A percentile compares a stretch with the other conserved stretches of the same genome.
Conservation (phyloP, 805 yeast species). For the Metschnikowia arizonensis region DNA sequence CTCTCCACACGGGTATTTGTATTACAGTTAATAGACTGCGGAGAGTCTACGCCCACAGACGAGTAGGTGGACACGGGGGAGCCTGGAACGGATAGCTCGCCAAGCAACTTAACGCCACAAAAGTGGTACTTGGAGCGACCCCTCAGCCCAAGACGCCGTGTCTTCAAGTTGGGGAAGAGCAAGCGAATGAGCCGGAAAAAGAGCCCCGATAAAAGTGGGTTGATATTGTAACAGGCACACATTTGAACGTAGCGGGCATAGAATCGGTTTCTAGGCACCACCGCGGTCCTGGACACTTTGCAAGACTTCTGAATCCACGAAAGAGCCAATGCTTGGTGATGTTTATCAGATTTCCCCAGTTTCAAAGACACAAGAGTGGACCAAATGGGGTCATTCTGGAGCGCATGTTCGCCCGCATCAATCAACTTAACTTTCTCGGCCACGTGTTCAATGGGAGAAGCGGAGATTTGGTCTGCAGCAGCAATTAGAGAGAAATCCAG, state of each 20-base stretch:
- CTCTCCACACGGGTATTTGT: constrained; percentile 12
- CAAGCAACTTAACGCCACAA: constrained; percentile 57
- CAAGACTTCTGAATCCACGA: constrained; percentile 73
- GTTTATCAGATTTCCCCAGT: constrained; percentile 43
- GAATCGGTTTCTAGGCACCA: constrained; percentile 40
- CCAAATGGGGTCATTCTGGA: constrained; percentile 9
- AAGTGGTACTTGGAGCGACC: constrained; percentile 84
- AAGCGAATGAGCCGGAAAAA: constrained; percentile 50
- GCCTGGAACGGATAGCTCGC: constrained; percentile 15
- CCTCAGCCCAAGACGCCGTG: constrained; percentile 76
- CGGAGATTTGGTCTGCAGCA: constrained; percentile 6
- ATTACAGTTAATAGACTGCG: constrained; percentile 15
- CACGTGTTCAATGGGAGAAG: constrained; percentile 10
- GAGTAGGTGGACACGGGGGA: constrained; percentile 19
- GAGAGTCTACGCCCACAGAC: constrained; percentile 13
- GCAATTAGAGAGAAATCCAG: constrained; percentile 11
- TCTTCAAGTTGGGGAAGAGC: constrained; percentile 54
- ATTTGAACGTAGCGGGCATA: constrained; percentile 40
- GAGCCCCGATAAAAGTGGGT: constrained; percentile 70
- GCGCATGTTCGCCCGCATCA: constrained; percentile 6
- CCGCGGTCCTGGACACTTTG: constrained; percentile 42
- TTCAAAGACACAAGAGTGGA: constrained; percentile 6
- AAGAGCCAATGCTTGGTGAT: constrained; percentile 76
- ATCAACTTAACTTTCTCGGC: constrained; percentile 13
- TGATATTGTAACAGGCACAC: constrained; percentile 40